A percentile compares a stretch with the other conserved stretches of the same genome.
These are phyloP conservation scores for Rosa lucieae DNA, from an alignment of 306 rosid species.

Conservation along the genomic window DNA sequence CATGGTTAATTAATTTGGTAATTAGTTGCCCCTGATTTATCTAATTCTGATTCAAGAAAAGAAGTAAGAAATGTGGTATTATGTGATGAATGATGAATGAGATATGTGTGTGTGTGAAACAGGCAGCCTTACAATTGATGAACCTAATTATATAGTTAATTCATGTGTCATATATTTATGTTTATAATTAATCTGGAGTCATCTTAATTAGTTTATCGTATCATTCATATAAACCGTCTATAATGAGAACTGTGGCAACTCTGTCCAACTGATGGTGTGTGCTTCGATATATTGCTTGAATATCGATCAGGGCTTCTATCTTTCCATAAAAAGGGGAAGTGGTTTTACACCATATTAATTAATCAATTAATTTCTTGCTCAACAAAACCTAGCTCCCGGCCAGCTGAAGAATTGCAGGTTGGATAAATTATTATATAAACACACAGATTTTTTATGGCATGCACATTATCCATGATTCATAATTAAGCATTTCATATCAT, in stretches of 20 bases:
- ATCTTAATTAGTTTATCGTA: background rate
- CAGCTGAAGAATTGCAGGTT: background rate
- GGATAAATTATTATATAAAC: background rate
- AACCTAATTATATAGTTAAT: background rate
- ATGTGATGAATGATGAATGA: background rate
- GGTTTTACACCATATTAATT: background rate
- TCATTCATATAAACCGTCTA: background rate
- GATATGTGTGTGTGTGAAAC: background rate
- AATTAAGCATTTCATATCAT: background rate
- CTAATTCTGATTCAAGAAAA: background rate
- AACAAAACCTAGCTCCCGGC: background rate
- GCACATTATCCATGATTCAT: background rate
- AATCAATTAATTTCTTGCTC: background rate
- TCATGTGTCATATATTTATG: background rate
- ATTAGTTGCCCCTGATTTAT: background rate
- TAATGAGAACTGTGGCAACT: background rate
- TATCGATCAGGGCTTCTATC: background rate
- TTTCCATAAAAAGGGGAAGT: constrained; percentile 15
- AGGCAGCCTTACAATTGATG: background rate
- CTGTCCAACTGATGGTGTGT: background rate
- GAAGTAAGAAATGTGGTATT: background rate
- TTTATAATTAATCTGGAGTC: background rate
- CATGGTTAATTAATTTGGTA: background rate
- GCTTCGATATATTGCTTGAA: background rate
- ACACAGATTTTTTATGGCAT: background rate